Evolutionary conservation across 1,284 basidiomycete species (phyloP).

Genomic region (Porodaedalea pini): DNA sequence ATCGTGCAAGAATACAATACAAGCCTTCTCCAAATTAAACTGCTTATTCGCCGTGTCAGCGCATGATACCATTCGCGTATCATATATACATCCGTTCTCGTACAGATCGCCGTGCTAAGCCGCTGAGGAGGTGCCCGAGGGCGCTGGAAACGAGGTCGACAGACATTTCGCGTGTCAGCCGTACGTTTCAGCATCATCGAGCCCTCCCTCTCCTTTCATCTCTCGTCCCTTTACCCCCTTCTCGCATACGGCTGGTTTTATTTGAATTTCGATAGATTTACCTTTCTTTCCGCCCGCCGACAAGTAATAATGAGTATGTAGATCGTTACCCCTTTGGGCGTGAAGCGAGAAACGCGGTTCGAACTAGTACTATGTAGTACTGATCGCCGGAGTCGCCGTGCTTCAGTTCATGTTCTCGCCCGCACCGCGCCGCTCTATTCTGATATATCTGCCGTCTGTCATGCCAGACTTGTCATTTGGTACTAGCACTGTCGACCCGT

Average conservation of each 20-base stretch:
- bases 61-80: conserved; percentile 12
- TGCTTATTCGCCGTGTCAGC: conserved; percentile 8
- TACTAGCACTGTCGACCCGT: not conserved
- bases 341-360: not conserved
- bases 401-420: not conserved
- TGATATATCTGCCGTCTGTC: not conserved
- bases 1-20: not conserved
- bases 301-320: not conserved
- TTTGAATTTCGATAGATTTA: conserved; percentile 19
- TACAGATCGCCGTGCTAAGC: conserved; percentile 1
- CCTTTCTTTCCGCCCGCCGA: conserved; percentile 3
- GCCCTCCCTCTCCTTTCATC: not conserved
- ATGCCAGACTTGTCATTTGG: not conserved
- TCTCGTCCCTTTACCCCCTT: not conserved
- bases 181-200: not conserved
- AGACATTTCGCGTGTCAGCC: not conserved
- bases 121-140: not conserved
- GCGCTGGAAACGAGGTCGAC: conserved; percentile 1
- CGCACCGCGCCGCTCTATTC: not conserved
- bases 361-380: not conserved
- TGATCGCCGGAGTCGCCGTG: not conserved
- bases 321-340: conserved; percentile 4
- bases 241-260: not conserved
- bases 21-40: conserved; percentile 5
- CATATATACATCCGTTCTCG: not conserved